Percentiles rank a stretch among this genome's conserved stretches.
phyloP scores from a whole-genome alignment of 345 rosid genomes.

The Eucalyptus cloeziana region DNA sequence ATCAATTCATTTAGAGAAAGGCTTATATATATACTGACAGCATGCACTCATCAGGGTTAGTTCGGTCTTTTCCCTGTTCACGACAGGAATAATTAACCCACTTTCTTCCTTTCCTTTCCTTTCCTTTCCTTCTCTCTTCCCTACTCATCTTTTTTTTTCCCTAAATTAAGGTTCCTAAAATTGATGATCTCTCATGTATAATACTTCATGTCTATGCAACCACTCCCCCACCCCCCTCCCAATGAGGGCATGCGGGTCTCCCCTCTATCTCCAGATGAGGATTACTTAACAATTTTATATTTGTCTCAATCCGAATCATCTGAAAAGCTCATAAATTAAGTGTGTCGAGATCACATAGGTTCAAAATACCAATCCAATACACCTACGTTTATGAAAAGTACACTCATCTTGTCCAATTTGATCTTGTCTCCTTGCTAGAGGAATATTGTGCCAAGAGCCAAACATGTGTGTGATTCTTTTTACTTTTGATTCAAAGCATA shows the following conservation, averaged over 20 bases:
- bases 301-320: neutral
- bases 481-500: neutral
- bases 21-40: neutral
- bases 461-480: neutral
- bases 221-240: no score
- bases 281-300: no score
- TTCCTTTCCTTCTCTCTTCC: no score
- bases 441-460: neutral
- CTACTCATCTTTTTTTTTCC: no score
- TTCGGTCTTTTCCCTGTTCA: neutral
- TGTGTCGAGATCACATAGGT: accelerated
- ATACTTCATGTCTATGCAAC: neutral
- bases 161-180: neutral
- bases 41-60: neutral
- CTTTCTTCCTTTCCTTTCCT: no score
- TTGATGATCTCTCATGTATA: neutral
- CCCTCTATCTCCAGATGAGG: no score
- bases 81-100: neutral
- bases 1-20: no score
- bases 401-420: neutral
- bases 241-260: no score
- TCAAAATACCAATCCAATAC: neutral
- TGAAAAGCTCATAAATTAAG: neutral
- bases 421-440: neutral
- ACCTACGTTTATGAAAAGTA: neutral